Base-by-base conservation (phyloP, 768 basidiomycete species). In the Boletus fagicola region DNA sequence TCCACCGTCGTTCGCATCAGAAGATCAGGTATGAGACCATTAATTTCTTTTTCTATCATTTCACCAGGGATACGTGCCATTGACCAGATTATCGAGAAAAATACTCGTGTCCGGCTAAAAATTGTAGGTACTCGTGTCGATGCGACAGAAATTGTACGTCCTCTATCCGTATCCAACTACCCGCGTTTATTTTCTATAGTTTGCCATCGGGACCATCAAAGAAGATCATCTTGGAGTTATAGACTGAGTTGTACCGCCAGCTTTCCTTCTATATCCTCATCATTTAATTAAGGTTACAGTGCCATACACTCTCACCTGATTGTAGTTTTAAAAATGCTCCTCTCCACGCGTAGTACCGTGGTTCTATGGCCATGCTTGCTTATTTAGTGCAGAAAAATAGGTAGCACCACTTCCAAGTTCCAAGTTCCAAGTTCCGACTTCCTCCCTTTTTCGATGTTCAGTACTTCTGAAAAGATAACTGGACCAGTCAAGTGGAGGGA, bases 91-190 rank as follows among this genome's bases (percentile, higher is more conserved):
- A 95, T 98, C 59, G 92, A 95, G 72, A 95, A 94, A 74, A 92
- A 94, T 62, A 92, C 92, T 0, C 85, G 87, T 51, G 86, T 98
- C 49, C 85, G 97, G 39, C 81, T 98, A 72, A 96, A 98, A 76
- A 93, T 99, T 44, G 95, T 99, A n/a, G 97, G 97, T 33, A 97
- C 94, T 24, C 86, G 95, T 68, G 92, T 98, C 4, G 97, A 99
- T 69, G 94, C 95, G 35, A 98, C 94, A 24, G 95, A 98, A 74
- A 97, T 99, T 64, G 94, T 95, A 69, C 62, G 92, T 62, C 77
- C 10, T 49, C 18, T 39, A 24, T 49, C 18, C 28, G 28, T 44
- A 12, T 44, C 33, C 53, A 60, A 13, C 58, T 45, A 51, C 42
- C 13, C 22, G 18, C 20, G 31, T 43, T 57, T 38, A 54, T 45